Evolutionary conservation across 306 rosid species (phyloP), one percentile per base, ranked within the genome.

Genomic region (Senna tora): DNA sequence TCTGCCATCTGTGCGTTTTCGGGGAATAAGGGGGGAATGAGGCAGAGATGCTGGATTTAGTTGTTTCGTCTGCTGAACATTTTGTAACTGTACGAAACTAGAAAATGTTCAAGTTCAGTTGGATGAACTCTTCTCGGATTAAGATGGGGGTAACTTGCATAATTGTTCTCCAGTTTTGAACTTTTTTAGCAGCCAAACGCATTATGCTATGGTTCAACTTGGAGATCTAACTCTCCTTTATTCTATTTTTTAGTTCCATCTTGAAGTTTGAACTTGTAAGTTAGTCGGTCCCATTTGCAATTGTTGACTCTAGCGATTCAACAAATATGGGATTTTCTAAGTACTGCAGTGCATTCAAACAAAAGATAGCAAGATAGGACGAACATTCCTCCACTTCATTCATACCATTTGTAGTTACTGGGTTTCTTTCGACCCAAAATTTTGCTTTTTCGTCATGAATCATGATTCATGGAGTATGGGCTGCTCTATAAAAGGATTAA

Each of bases 221-320:
- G 51, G 79, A 75, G 86, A 85, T 85, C 89, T 79, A 62, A 62
- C 56, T 45, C 56, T 45, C 72, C 73, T 68, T 68, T 20, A 14
- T 45, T 73, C 6, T 60, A 34, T 63, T 22, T 51, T 25, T 36
- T 59, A 36, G 62, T 46, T 22, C 17, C 42, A 59, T 36, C 53
- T 58, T 69, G 59, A 74, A 21, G 77, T 12, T 70, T 41, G 41
- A 65, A 69, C 33, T 56, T 65, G 13, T 51, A 32, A 33, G 67
- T 63, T 46, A 12, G 52, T 52, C 13, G 20, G 69, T 65, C 21
- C 70, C 17, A 25, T 22, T 12, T 59, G 75, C 55, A 49, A 68
- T 38, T 38, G 42, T 67, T 57, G 32, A 30, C 17, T 57, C 51
- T 57, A 13, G 50, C 39, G 8, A 64, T 45, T 22, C 17, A 50